Base-by-base conservation (phyloP, 371 early-diverging fungal genomes). In the Parasitella parasitica region DNA sequence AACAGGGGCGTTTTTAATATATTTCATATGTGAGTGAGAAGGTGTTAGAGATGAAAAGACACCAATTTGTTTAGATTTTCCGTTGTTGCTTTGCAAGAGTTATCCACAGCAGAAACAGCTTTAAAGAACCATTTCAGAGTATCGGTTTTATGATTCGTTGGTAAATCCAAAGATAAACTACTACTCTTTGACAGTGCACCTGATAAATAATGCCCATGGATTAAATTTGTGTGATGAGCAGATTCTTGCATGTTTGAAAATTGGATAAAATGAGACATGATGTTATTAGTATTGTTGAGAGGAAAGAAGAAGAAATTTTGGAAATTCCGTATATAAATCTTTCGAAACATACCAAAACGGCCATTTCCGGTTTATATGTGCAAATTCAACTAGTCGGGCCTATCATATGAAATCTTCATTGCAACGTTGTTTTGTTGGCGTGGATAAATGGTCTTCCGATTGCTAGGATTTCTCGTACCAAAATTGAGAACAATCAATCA, bases 21-120 rank as follows among this genome's bases (percentile, higher is more conserved):
- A 38, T n/a, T n/a, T n/a, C n/a, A 26, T 30, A 30, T 30, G 26
- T 24, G 38, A 11, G 41, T 52, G 18, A 7, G 6, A 20, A 20
- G 41, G 20, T 20, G 12, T 59, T 60, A 65, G 15, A 66, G 50
- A 56, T 66, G 61, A 41, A 66, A 66, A 8, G 66, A 66, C 24
- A 66, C 61, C 32, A 66, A 57, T 20, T 60, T 66, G 52, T 66
- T 61, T 6, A 66, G 28, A 16, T 61, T 66, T 51, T 66, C 61
- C 3, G 57, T 61, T 8, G 60, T 60, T 7, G 59, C 43, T 27
- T 55, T 60, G 34, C 18, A 59, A 30, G 66, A 59, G 13, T 65
- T 36, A 41, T 65, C 60, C 2, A 48, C 46, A 16, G 54, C 50
- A 34, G 52, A 48, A 6, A 56, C 49, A 18, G 55, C 28, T 22